Evolutionary conservation across 169 alveolate genomes (phyloP).

Genomic region (Eimeria sp.): DNA sequence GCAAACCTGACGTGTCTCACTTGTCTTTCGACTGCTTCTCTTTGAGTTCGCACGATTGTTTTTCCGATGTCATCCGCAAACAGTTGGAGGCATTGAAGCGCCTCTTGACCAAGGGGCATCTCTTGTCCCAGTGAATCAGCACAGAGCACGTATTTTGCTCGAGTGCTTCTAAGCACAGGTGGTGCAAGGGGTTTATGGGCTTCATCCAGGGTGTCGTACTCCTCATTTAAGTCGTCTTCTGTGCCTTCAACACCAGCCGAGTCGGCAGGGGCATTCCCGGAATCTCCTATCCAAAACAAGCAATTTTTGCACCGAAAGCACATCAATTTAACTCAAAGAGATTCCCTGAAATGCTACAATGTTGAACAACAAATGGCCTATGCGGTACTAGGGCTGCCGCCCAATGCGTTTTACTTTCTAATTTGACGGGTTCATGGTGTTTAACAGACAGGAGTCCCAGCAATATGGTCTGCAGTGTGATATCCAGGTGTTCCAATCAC

Average conservation of each 20-base stretch:
- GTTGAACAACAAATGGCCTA: not conserved
- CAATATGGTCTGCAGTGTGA: too few species aligned
- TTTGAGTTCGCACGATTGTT: conserved; percentile 28
- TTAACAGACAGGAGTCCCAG: not conserved
- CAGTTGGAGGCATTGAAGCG: not conserved
- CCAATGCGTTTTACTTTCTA: not conserved
- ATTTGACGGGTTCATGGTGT: not conserved
- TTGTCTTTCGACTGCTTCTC: conserved; percentile 45
- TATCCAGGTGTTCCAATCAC: not conserved
- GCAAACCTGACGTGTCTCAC: not conserved
- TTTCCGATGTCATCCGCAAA: conserved; percentile 22
- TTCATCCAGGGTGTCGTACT: not conserved
- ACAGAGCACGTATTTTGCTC: conserved; percentile 23
- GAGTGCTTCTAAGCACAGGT: not conserved
- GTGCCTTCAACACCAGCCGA: not conserved
- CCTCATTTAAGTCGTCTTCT: conserved; percentile 7
- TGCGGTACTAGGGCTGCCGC: not conserved
- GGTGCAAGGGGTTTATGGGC: not conserved
- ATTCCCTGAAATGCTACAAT: not conserved
- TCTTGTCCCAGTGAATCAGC: conserved; percentile 55
- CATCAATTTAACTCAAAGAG: not conserved
- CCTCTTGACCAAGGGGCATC: not conserved
- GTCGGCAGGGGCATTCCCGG: not conserved
- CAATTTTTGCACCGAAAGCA: not conserved
- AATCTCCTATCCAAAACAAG: not conserved